These are phyloP conservation scores for Aspergillus japonicus DNA, from an alignment of 2,329 filamentous ascomycete genomes.

Conservation along the genomic window DNA sequence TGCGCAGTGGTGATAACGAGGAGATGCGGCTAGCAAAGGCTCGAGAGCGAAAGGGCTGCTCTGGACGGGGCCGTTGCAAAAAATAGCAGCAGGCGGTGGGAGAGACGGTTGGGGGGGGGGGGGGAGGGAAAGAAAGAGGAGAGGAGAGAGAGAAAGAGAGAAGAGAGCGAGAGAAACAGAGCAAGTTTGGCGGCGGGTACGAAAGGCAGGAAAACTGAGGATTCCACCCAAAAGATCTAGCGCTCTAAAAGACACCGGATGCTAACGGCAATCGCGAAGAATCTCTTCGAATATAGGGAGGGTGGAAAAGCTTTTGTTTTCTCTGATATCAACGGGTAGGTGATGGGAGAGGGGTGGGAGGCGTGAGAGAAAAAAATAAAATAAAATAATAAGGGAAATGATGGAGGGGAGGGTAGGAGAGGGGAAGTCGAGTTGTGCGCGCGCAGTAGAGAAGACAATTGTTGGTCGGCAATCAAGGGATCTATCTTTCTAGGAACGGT, in stretches of 20 bases:
- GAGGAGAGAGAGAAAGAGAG: constrained; percentile 14
- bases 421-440: not conserved
- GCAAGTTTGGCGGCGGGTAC: not conserved
- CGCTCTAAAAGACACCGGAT: not conserved
- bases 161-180: constrained; percentile 3
- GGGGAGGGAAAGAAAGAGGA: constrained; percentile 9
- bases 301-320: not conserved
- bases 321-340: not conserved
- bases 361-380: not conserved
- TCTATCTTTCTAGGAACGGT: not conserved
- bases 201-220: not conserved
- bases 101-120: not conserved
- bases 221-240: constrained; percentile 11
- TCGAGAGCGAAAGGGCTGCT: constrained; percentile 9
- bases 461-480: constrained; percentile 1
- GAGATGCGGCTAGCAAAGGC: constrained; percentile 21
- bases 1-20: constrained; percentile 16
- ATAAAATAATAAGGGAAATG: not conserved
- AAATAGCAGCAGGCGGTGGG: constrained; percentile 8
- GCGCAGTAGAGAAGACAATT: not conserved
- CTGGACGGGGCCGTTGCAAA: constrained; percentile 10
- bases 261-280: constrained; percentile 5
- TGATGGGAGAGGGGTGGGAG: not conserved
- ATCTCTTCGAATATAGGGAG: not conserved
- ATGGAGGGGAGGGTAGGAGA: not conserved